These are phyloP conservation scores for Chaetomium fimeti DNA, from an alignment of 495 filamentous ascomycete genomes.

Conservation along the genomic window DNA sequence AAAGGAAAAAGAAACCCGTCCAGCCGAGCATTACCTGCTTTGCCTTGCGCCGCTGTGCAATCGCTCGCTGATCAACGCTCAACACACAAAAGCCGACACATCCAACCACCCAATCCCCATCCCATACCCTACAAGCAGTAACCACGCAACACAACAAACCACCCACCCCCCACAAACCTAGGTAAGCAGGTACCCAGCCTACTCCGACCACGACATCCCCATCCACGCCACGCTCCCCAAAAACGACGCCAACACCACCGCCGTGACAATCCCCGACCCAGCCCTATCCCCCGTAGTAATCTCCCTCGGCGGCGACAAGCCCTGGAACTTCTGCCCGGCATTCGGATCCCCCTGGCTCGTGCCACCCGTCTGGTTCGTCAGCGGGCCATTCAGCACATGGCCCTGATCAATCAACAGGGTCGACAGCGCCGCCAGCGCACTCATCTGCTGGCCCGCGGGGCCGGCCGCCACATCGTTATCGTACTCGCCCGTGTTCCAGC, in stretches of 20 bases:
- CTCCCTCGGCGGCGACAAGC: conserved; percentile 18
- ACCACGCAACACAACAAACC: background rate
- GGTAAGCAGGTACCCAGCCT: background rate
- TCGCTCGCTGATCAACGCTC: background rate
- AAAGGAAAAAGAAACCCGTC: background rate
- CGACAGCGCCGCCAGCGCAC: conserved; percentile 62
- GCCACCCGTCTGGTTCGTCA: conserved; percentile 65
- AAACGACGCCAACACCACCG: conserved; percentile 38
- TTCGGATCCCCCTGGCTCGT: conserved; percentile 69
- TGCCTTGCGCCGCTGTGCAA: background rate
- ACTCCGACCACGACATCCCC: conserved; percentile 25
- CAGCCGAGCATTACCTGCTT: background rate
- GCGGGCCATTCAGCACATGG: conserved; percentile 43
- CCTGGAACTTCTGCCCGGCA: conserved; percentile 49
- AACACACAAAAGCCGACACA: background rate
- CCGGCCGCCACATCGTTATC: conserved; percentile 53
- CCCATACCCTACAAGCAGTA: background rate
- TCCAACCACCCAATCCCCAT: too few relatives aligned
- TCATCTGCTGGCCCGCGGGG: conserved; percentile 65
- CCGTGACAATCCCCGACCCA: conserved; percentile 60
- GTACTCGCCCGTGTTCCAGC: conserved; percentile 50
- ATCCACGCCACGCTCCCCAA: conserved; percentile 39
- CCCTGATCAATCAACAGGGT: conserved; percentile 45
- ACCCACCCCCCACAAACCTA: background rate
- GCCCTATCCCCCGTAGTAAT: conserved; percentile 54